Conservation (phyloP, 2,329 filamentous ascomycete species). For the Microcyclosporella mali region DNA sequence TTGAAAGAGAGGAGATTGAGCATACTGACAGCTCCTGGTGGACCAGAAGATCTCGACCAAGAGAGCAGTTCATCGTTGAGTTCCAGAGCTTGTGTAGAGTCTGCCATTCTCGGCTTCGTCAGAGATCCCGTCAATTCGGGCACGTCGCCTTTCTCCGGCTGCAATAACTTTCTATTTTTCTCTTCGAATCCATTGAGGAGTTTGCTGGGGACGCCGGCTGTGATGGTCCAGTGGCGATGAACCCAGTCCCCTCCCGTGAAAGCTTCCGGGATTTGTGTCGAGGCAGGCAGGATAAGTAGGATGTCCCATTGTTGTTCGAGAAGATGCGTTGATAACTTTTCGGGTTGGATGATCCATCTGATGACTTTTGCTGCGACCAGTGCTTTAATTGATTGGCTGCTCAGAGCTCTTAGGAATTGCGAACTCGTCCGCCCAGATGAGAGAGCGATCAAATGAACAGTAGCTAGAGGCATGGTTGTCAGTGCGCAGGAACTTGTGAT, state of each 20-base stretch:
- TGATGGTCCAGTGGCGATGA: constrained; percentile 28
- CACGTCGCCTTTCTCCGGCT: constrained; percentile 26
- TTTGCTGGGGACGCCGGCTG: constrained; percentile 40
- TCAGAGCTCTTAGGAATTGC: constrained; percentile 38
- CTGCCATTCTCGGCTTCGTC: constrained; percentile 29
- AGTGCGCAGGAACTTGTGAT: background rate
- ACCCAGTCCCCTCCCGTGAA: constrained; percentile 24
- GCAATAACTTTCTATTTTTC: constrained; percentile 36
- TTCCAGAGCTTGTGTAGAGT: constrained; percentile 48
- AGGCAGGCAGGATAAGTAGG: constrained; percentile 40
- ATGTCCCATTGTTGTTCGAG: constrained; percentile 44
- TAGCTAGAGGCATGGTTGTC: constrained; percentile 43
- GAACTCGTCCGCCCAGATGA: constrained; percentile 27
- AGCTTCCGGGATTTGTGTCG: constrained; percentile 18
- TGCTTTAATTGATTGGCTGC: constrained; percentile 31
- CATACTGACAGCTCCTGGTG: constrained; percentile 51
- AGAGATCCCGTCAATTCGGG: constrained; percentile 34
- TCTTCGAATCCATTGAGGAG: constrained; percentile 35
- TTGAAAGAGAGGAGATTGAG: constrained; percentile 57
- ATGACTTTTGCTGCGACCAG: constrained; percentile 40
- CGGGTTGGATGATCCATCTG: constrained; percentile 47
- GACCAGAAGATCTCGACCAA: constrained; percentile 45
- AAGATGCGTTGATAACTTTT: constrained; percentile 37
- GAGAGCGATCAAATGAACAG: constrained; percentile 43
- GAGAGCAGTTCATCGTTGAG: constrained; percentile 45